Percentiles rank a stretch among this genome's conserved stretches.
These are phyloP conservation scores for Dioscorea zingiberensis DNA, from an alignment of 106 monocot species.

Conservation along the genomic window DNA sequence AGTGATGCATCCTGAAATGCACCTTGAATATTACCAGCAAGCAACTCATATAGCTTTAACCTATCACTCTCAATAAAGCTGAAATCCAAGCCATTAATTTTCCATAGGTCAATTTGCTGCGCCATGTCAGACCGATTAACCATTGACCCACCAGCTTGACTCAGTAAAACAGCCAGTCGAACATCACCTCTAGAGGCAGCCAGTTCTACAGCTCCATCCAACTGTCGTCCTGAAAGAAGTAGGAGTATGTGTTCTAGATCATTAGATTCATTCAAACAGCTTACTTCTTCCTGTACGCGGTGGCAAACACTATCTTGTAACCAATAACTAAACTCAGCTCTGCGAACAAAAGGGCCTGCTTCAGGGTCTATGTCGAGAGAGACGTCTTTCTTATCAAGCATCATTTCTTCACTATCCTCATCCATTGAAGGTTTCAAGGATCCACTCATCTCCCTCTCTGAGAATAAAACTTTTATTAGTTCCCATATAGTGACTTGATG, in stretches of 20 bases:
- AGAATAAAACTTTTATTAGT: constrained; percentile 84
- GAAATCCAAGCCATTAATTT: constrained; percentile 84
- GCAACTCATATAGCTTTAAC: constrained; percentile 76
- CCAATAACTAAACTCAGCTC: constrained; percentile 95
- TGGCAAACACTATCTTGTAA: constrained; percentile 89
- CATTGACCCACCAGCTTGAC: constrained; percentile 86
- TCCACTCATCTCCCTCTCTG: constrained; percentile 43
- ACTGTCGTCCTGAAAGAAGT: constrained; percentile 72
- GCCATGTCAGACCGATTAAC: constrained; percentile 77
- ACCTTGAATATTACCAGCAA: constrained; percentile 77
- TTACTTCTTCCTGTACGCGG: constrained; percentile 79
- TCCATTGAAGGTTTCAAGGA: constrained; percentile 23
- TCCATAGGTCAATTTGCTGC: constrained; percentile 77
- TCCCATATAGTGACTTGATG: constrained; percentile 93
- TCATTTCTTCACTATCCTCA: constrained; percentile 53
- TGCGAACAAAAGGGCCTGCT: constrained; percentile 58
- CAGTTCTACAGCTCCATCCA: constrained; percentile 81
- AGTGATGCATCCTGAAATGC: constrained; percentile 48
- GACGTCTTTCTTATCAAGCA: constrained; percentile 61
- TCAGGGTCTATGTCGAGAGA: constrained; percentile 59
- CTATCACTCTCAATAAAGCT: constrained; percentile 74
- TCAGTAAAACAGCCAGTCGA: constrained; percentile 67
- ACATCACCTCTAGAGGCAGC: constrained; percentile 89
- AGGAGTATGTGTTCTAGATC: constrained; percentile 69
- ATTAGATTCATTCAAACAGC: constrained; percentile 52